Evolutionary conservation across 2,329 filamentous ascomycete species (phyloP).

Genomic region (Paraconiothyrium brasiliense): DNA sequence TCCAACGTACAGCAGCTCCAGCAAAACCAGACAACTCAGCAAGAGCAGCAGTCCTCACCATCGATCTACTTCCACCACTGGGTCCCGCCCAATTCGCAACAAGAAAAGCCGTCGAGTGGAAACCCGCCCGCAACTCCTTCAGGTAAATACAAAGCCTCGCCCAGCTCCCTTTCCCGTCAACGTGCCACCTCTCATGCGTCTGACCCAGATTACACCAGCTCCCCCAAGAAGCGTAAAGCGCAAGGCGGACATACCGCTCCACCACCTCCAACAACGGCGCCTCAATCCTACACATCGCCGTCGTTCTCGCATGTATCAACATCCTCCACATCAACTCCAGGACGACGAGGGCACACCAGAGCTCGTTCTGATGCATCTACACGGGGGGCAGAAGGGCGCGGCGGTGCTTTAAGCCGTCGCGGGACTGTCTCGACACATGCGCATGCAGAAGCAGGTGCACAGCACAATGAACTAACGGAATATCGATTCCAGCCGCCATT

Average conservation of each 20-base stretch:
- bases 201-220: conserved; percentile 72
- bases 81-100: conserved; percentile 79
- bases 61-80: conserved; percentile 93
- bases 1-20: conserved; percentile 54
- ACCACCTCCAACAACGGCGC: conserved; percentile 61
- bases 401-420: conserved; percentile 44
- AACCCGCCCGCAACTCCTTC: conserved; percentile 78
- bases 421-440: conserved; percentile 44
- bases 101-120: conserved; percentile 60
- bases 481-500: conserved; percentile 27
- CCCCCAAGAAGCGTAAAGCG: conserved; percentile 87
- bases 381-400: conserved; percentile 43
- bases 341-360: conserved; percentile 69
- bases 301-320: conserved; percentile 66
- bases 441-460: conserved; percentile 37
- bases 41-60: conserved; percentile 71
- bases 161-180: conserved; percentile 51
- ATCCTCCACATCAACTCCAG: conserved; percentile 63
- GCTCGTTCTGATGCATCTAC: conserved; percentile 71
- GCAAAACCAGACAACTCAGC: conserved; percentile 62
- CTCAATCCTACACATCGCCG: conserved; percentile 58
- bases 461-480: conserved; percentile 38
- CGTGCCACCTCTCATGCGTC: conserved; percentile 62
- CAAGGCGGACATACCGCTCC: conserved; percentile 61
- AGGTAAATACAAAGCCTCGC: conserved; percentile 63